Evolutionary conservation across 441 rosid genomes (phyloP).

Genomic region (Rhodomyrtus psidioides): DNA sequence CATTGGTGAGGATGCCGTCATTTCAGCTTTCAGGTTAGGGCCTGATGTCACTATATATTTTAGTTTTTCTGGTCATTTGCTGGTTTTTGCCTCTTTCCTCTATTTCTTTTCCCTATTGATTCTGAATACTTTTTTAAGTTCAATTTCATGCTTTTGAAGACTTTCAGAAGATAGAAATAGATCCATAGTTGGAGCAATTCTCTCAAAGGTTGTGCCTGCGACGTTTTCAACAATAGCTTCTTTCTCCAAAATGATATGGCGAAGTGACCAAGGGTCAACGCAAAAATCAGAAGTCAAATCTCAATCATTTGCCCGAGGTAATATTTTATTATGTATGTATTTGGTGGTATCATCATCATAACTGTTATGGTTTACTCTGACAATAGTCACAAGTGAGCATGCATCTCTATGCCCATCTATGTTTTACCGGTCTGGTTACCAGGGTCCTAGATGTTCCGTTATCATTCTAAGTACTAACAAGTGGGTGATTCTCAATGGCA

Average conservation of each 20-base stretch:
- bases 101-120: background rate
- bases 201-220: constrained; percentile 91
- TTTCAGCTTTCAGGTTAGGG: constrained; percentile 85
- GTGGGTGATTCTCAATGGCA: constrained; percentile 15
- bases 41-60: background rate
- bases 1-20: constrained; percentile 89
- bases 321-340: background rate
- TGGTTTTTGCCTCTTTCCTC: background rate
- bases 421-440: background rate
- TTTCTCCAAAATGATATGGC: constrained; percentile 85
- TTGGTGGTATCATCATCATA: background rate
- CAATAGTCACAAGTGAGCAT: background rate
- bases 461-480: background rate
- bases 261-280: constrained; percentile 51
- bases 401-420: background rate
- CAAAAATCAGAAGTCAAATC: constrained; percentile 57
- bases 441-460: background rate
- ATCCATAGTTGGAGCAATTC: constrained; percentile 83
- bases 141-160: constrained; percentile 17
- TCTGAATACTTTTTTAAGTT: background rate
- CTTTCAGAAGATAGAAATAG: constrained; percentile 87
- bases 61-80: constrained; percentile 2
- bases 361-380: background rate
- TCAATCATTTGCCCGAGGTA: constrained; percentile 87
- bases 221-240: constrained; percentile 86